Percentiles rank a stretch among this genome's conserved stretches.
Evolutionary conservation across 768 basidiomycete species (phyloP).

Genomic region (Leccinum obscurum): DNA sequence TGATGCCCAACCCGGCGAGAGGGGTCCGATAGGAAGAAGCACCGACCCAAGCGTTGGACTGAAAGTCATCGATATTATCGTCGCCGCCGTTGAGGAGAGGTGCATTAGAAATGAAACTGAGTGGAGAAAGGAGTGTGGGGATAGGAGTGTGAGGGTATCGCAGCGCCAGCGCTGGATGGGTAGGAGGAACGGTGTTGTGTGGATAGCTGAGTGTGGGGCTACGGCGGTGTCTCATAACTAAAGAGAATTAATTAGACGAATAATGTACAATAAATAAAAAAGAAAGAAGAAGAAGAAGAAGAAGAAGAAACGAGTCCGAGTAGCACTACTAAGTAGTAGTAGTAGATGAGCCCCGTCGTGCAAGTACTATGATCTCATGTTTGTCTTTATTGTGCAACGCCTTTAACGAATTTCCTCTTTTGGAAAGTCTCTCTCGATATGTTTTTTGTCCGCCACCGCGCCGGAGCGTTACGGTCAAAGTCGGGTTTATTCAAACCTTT

Average conservation of each 20-base stretch:
- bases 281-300: background rate
- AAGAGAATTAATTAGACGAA: background rate
- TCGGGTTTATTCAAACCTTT: constrained; percentile 9
- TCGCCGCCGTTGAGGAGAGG: background rate
- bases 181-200: constrained; percentile 3
- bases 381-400: constrained; percentile 26
- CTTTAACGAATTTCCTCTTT: constrained; percentile 20
- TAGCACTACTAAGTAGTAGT: too few species aligned
- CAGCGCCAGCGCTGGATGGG: constrained; percentile 35
- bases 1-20: constrained; percentile 32
- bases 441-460: constrained; percentile 10
- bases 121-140: constrained; percentile 33
- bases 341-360: background rate
- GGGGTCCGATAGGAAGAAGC: constrained; percentile 8
- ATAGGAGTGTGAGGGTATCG: constrained; percentile 18
- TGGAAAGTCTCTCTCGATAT: constrained; percentile 13
- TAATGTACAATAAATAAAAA: background rate
- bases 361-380: constrained; percentile 5
- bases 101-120: constrained; percentile 15
- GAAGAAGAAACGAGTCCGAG: background rate
- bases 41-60: constrained; percentile 31
- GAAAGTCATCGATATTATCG: constrained; percentile 23
- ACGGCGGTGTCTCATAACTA: constrained; percentile 29
- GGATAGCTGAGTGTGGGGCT: constrained; percentile 25
- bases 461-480: background rate